Percentiles rank a stretch among this genome's conserved stretches.
phyloP scores from a whole-genome alignment of 1,284 basidiomycete species.

The Paramarasmius palmivorus region DNA sequence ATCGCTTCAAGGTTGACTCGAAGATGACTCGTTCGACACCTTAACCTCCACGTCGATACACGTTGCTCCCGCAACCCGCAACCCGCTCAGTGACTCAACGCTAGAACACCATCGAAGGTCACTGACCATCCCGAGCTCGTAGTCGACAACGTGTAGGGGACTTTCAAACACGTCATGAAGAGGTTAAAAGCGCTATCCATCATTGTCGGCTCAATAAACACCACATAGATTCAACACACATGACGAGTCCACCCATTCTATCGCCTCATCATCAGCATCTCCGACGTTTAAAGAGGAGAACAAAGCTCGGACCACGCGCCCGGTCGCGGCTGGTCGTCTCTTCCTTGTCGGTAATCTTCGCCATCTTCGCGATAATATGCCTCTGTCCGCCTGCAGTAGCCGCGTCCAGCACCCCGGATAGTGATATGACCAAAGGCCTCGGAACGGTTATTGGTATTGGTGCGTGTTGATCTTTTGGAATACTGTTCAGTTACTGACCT shows the following conservation, averaged over 20 bases:
- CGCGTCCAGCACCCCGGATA: slow-evolving; percentile 34
- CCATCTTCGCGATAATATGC: slow-evolving; percentile 47
- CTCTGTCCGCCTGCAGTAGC: slow-evolving; percentile 44
- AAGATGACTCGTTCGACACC: background rate
- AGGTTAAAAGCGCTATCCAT: no score
- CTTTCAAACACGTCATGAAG: no score
- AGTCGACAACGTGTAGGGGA: no score
- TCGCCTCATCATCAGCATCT: background rate
- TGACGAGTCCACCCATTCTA: background rate
- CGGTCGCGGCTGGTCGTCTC: slow-evolving; percentile 23
- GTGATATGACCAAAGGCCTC: background rate
- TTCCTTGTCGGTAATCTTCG: slow-evolving; percentile 47
- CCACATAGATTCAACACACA: no score
- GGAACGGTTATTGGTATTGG: slow-evolving; percentile 14
- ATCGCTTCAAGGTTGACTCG: background rate
- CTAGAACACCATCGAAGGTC: no score
- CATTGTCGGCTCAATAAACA: no score
- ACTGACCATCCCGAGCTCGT: no score
- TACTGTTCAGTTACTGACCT: background rate
- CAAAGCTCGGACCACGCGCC: background rate
- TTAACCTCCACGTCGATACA: no score
- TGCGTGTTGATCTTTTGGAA: background rate
- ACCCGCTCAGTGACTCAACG: no score
- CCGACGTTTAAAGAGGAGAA: background rate
- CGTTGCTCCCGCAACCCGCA: no score